These are phyloP conservation scores for Typha latifolia DNA, from an alignment of 176 grass and related monocot genomes.

Conservation along the genomic window DNA sequence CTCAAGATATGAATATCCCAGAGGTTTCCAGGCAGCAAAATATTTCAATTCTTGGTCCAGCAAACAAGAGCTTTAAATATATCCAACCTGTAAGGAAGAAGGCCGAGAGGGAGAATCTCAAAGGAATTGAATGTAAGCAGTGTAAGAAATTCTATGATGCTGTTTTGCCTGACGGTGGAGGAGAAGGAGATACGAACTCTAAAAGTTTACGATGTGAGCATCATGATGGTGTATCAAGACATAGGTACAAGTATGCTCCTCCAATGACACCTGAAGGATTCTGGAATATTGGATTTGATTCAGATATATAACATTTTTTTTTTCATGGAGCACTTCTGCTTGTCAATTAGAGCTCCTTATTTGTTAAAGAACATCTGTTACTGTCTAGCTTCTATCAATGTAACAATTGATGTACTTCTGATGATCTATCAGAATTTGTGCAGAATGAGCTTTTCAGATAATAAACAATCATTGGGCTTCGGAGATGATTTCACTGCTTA, in stretches of 20 bases:
- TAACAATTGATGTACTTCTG: too few species aligned
- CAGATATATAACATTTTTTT: constrained; percentile 50
- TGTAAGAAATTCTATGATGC: constrained; percentile 98
- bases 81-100: constrained; percentile 85
- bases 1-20: constrained; percentile 50
- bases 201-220: constrained; percentile 63
- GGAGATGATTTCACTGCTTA: too few species aligned
- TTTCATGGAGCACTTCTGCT: neutral
- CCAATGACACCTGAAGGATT: constrained; percentile 91
- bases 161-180: constrained; percentile 54
- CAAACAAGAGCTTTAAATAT: constrained; percentile 74
- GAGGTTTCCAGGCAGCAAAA: constrained; percentile 27
- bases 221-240: constrained; percentile 88
- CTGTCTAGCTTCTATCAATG: too few species aligned
- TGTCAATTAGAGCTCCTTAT: too few species aligned
- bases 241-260: constrained; percentile 72
- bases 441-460: too few species aligned
- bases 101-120: constrained; percentile 68
- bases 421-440: too few species aligned
- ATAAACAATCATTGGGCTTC: too few species aligned
- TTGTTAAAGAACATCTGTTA: too few species aligned
- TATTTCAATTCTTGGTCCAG: constrained; percentile 35
- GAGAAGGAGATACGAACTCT: constrained; percentile 16
- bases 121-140: constrained; percentile 77
- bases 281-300: constrained; percentile 97